phyloP scores from a whole-genome alignment of 352 stramenopile genomes.

The Phytopythium montanum region DNA sequence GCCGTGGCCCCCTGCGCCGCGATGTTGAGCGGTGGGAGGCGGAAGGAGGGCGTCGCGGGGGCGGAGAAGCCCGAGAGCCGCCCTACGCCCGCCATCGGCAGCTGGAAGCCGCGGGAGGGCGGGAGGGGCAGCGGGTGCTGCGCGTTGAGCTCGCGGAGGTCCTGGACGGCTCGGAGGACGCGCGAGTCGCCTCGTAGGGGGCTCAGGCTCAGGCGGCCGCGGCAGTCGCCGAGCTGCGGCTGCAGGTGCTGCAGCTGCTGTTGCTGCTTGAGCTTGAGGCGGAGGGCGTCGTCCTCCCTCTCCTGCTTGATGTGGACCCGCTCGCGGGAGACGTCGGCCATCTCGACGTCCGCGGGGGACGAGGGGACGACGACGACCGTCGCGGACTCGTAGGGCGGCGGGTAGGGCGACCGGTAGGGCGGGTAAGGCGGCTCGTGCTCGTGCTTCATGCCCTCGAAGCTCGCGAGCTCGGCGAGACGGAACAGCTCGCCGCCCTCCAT shows the following conservation, averaged over 20 bases:
- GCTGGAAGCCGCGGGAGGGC: constrained; percentile 16
- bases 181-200: constrained; percentile 34
- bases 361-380: constrained; percentile 1
- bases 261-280: constrained; percentile 29
- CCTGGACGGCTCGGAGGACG: constrained; percentile 43
- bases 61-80: neutral
- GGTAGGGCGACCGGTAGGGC: constrained; percentile 8
- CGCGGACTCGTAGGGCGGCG: constrained; percentile 3
- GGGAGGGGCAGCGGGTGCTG: constrained; percentile 34
- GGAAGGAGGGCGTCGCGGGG: constrained; percentile 20
- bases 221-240: constrained; percentile 12
- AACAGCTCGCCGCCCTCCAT: constrained; percentile 58
- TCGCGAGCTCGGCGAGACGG: constrained; percentile 67
- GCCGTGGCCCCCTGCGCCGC: constrained; percentile 25
- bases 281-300: constrained; percentile 12
- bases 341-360: constrained; percentile 27
- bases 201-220: constrained; percentile 41
- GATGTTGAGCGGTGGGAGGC: constrained; percentile 62
- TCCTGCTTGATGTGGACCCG: constrained; percentile 34
- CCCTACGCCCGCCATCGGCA: constrained; percentile 18
- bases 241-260: constrained; percentile 22
- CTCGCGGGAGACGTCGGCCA: constrained; percentile 37
- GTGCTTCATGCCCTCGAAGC: constrained; percentile 74
- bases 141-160: constrained; percentile 49
- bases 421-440: constrained; percentile 39